These are phyloP conservation scores for Podaxis sp. DNA, from an alignment of 768 basidiomycete species.

Conservation along the genomic window DNA sequence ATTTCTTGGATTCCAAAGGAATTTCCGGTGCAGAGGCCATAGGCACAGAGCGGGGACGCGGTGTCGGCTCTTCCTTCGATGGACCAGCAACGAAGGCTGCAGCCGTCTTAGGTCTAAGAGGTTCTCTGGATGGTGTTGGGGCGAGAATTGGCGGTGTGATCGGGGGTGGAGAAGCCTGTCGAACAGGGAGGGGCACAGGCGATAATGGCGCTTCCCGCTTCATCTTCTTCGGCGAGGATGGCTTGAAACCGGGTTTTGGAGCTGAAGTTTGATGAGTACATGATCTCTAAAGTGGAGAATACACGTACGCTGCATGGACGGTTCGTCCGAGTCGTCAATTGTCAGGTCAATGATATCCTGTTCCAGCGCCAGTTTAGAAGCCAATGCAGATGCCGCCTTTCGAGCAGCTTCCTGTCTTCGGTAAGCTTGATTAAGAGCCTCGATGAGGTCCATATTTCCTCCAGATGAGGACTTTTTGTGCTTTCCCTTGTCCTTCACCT, in stretches of 20 bases:
- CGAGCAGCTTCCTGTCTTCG: background rate
- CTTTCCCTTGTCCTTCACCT: background rate
- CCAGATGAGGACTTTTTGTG: background rate
- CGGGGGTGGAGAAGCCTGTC: background rate
- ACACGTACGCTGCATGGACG: background rate
- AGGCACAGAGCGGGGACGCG: conserved; percentile 3
- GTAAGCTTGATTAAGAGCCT: background rate
- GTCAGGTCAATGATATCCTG: conserved; percentile 12
- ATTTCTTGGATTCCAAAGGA: background rate
- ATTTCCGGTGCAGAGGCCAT: background rate
- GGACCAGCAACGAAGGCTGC: background rate
- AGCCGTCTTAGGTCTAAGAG: background rate
- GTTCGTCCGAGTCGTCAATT: conserved; percentile 5
- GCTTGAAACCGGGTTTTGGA: background rate
- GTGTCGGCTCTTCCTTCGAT: background rate
- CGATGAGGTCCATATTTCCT: background rate
- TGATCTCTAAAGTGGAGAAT: background rate
- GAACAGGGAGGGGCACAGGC: background rate
- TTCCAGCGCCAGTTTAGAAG: background rate
- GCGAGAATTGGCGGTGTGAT: background rate
- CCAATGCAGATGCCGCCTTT: background rate
- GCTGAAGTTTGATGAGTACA: background rate
- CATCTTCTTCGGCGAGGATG: background rate
- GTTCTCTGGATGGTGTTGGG: background rate
- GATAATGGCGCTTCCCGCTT: background rate